Evolutionary conservation across 2,329 filamentous ascomycete species (phyloP).

Genomic region (Emmonsia crescens): DNA sequence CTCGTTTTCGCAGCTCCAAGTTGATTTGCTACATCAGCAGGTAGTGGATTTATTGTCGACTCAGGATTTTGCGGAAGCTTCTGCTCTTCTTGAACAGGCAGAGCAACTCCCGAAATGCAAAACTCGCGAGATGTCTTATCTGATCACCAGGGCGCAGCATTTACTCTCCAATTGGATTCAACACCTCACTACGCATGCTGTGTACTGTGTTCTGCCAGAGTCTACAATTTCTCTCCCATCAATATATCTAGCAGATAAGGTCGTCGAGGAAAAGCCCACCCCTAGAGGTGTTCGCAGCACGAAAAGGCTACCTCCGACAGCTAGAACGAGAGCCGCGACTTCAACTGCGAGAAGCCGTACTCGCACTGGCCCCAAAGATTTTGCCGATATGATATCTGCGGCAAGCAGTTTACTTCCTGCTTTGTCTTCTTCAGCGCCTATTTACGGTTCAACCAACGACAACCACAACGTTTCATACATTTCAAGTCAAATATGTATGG

Average conservation of each 20-base stretch:
- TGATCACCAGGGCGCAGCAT: conserved; percentile 28
- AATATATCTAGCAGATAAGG: conserved; percentile 35
- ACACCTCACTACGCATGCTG: conserved; percentile 61
- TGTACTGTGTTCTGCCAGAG: conserved; percentile 82
- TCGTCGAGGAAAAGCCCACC: conserved; percentile 24
- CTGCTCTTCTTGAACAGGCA: conserved; percentile 39
- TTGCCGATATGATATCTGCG: conserved; percentile 26
- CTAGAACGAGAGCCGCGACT: conserved; percentile 17
- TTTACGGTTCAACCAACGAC: conserved; percentile 30
- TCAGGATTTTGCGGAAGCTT: conserved; percentile 47
- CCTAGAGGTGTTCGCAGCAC: conserved; percentile 16
- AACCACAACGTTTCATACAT: conserved; percentile 29
- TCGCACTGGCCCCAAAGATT: conserved; percentile 25
- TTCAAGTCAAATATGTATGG: conserved; percentile 33
- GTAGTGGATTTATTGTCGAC: conserved; percentile 25
- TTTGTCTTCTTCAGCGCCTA: conserved; percentile 24
- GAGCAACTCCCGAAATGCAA: conserved; percentile 27
- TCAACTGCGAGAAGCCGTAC: conserved; percentile 19
- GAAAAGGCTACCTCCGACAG: conserved; percentile 1
- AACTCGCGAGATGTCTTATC: conserved; percentile 52
- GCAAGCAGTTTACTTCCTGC: conserved; percentile 25
- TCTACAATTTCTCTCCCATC: conserved; percentile 83
- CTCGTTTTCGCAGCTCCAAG: conserved; percentile 35
- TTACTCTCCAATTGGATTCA: conserved; percentile 30
- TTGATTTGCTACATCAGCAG: conserved; percentile 38